phyloP scores from a whole-genome alignment of 2,329 filamentous ascomycete species.

The Diaporthe ampelina region DNA sequence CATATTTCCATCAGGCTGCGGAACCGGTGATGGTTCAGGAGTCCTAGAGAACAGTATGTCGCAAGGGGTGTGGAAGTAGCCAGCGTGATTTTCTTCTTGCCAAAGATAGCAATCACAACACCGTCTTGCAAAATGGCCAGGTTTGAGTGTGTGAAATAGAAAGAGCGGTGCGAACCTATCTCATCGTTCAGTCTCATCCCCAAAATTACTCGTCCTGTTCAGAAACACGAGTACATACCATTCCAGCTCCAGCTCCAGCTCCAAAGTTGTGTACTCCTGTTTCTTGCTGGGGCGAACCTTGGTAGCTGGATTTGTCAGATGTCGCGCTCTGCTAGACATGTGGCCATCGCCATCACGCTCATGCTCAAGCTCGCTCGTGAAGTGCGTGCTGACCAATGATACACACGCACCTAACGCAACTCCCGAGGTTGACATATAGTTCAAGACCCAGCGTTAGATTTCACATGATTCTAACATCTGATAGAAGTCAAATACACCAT shows the following conservation, averaged over 20 bases:
- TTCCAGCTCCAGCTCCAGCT: no score
- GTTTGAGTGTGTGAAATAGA: background rate
- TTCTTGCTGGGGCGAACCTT: background rate
- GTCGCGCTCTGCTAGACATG: no score
- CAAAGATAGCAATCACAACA: background rate
- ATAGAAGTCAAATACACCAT: no score
- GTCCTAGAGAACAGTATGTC: background rate
- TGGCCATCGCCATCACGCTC: background rate
- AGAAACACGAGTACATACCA: no score
- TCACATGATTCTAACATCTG: no score
- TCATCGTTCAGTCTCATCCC: background rate
- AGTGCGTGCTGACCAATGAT: no score
- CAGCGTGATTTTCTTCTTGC: background rate
- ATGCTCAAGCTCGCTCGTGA: background rate
- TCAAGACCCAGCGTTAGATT: background rate
- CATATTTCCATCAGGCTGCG: background rate
- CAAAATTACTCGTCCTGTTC: no score
- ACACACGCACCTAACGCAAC: background rate
- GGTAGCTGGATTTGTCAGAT: background rate
- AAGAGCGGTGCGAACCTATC: no score
- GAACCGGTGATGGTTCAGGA: background rate
- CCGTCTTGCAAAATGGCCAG: background rate
- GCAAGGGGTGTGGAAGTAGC: background rate
- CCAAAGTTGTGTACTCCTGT: no score
- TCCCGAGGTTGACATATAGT: background rate